Evolutionary conservation across 208 protist species (phyloP), one percentile per base, ranked within the genome.

Genomic region (Trypanosoma cruzi): DNA sequence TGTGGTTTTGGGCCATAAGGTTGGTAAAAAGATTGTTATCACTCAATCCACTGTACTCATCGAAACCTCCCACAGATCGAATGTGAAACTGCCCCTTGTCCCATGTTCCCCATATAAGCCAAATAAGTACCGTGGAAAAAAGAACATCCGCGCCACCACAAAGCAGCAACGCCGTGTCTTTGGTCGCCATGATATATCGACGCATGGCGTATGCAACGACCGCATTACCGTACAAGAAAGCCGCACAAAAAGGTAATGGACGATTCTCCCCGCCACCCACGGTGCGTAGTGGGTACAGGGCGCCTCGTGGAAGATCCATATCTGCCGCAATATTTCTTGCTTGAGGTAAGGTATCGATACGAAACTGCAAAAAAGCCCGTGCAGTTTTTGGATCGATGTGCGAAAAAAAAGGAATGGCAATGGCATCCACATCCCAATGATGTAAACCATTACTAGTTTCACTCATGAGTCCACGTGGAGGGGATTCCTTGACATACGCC

Each of bases 1-100:
- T 66, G 60, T 95, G 90, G 54, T 87, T 73, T 76, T 93, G 81
- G 18, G 88, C 93, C 85, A 97, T 91, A 31, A 96, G 29, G 70
- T 97, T 97, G 40, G 93, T 97, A 74, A 96, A 97, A 64, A 93
- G 89, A 77, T 95, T 94, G 81, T 97, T 89, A 81, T 96, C 81
- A n/a, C 85, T 80, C 11, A 94, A 60, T 50, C 84, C 87, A 59
- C 80, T 94, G 81, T 96, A 96, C 57, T 86, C 82, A 68, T 97
- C 93, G 32, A 89, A 88, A 8, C 93, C 89, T 0, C 88, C 85
- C 20, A 97, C 90, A 58, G 69, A 93, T 36, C 90, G 85, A 48
- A 97, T 64, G 65, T 96, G 90, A 53, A 96, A 96, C 49, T 76
- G 48, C 14, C 89, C 93, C 44, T 89, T 84, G 44, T 86, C 81